Percentiles rank a stretch among this genome's conserved stretches.
Evolutionary conservation across 176 grass and related monocot species (phyloP).

Genomic region (Cenchrus americanus): DNA sequence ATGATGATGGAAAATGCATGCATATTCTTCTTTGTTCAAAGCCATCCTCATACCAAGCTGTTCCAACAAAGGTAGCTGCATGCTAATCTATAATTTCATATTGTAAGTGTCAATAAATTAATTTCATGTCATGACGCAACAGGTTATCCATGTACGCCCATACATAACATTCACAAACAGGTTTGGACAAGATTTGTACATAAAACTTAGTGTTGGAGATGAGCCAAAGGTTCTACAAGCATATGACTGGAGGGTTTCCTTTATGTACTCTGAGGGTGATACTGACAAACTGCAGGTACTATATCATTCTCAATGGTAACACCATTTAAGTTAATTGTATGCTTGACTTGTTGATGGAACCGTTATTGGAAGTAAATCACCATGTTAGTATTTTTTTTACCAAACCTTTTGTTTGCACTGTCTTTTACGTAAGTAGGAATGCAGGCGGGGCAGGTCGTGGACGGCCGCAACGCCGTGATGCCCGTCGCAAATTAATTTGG

Average conservation of each 20-base stretch:
- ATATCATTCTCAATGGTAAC: slow-evolving; percentile 31
- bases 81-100: slow-evolving; percentile 32
- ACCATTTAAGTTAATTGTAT: slow-evolving; percentile 23
- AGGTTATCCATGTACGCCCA: slow-evolving; percentile 89
- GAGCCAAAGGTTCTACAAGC: slow-evolving; percentile 67
- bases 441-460: too few species aligned
- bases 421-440: background rate
- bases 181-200: slow-evolving; percentile 76
- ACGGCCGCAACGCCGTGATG: too few species aligned
- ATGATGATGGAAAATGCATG: slow-evolving; percentile 70
- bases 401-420: slow-evolving; percentile 20
- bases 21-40: slow-evolving; percentile 87
- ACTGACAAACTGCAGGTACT: slow-evolving; percentile 81
- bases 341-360: slow-evolving; percentile 32
- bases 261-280: slow-evolving; percentile 68
- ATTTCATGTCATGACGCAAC: slow-evolving; percentile 44
- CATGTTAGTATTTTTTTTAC: slow-evolving; percentile 8
- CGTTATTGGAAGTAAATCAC: slow-evolving; percentile 24
- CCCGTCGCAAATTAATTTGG: too few species aligned
- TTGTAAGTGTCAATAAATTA: slow-evolving; percentile 27
- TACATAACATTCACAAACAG: slow-evolving; percentile 97
- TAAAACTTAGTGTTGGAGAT: slow-evolving; percentile 75
- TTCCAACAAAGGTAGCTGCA: slow-evolving; percentile 90
- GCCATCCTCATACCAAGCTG: slow-evolving; percentile 87
- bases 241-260: slow-evolving; percentile 79